Evolutionary conservation across 2,329 filamentous ascomycete genomes (phyloP).

Genomic region (Xylaria digitata): DNA sequence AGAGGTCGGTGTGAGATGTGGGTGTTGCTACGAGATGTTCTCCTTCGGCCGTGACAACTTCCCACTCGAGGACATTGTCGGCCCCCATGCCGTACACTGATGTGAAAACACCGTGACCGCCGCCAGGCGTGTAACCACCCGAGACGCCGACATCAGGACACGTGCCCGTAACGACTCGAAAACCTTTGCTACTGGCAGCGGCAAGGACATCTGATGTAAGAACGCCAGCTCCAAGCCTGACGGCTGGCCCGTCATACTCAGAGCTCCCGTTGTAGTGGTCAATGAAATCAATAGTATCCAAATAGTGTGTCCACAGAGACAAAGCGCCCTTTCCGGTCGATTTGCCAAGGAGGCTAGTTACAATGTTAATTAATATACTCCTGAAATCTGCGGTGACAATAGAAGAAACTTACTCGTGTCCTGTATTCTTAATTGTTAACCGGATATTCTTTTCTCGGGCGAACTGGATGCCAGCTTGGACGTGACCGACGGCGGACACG

Average conservation of each 20-base stretch:
- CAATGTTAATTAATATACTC: background rate
- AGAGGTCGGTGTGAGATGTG: conserved; percentile 58
- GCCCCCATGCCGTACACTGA: conserved; percentile 60
- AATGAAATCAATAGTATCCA: conserved; percentile 53
- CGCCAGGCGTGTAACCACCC: conserved; percentile 60
- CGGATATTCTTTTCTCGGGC: conserved; percentile 56
- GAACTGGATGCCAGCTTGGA: conserved; percentile 49
- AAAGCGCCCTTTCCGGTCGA: conserved; percentile 63
- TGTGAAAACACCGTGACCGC: conserved; percentile 64
- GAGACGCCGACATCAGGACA: conserved; percentile 61
- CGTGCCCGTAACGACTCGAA: conserved; percentile 59
- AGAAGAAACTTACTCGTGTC: conserved; percentile 54
- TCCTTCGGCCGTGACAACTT: conserved; percentile 60
- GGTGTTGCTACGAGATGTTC: conserved; percentile 53
- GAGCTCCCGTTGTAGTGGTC: background rate
- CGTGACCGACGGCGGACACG: conserved; percentile 37
- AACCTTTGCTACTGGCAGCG: conserved; percentile 52
- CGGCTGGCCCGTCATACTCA: conserved; percentile 57
- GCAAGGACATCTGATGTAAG: conserved; percentile 55
- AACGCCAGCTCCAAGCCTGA: conserved; percentile 62
- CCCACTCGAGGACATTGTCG: conserved; percentile 62
- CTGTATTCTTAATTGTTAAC: conserved; percentile 61
- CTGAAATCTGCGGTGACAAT: background rate
- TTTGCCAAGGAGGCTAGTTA: conserved; percentile 55
- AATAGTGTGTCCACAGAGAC: conserved; percentile 59